Base-by-base conservation (phyloP, 495 filamentous ascomycete genomes). In the Annulohypoxylon stygium region DNA sequence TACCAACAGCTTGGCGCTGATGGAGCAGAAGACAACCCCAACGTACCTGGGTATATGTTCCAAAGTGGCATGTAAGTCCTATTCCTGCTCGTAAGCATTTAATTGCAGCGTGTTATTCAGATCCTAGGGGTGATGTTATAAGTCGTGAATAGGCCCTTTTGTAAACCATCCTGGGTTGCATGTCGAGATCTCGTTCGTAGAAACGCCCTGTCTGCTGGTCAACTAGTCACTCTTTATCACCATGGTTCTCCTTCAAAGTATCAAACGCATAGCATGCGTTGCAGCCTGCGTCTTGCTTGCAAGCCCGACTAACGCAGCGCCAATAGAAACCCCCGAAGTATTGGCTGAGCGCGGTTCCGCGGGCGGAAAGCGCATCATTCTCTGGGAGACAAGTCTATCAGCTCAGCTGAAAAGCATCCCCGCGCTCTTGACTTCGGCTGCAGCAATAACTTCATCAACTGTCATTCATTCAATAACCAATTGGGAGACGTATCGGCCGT, bases 401-500 rank as follows among this genome's bases (percentile, higher is more conserved):
- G 20, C 16, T 9, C 1, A 70, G 41, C 25, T 59, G 1, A 34
- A 33, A 6, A 60, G 25, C 18, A 59, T 60, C 43, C 53, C 67
- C 2, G 53, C 33, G 4, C 26, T 70, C 4, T 77, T 53, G 82
- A 80, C 61, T 75, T 74, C 57, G 54, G 71, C 65, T 61, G 78
- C 36, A 1, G 48, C 9, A 67, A 64, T 37, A 33, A 66, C 34
- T 34, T 76, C n/a, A 76, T 83, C 36, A 72, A 75, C 75, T 1
- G 75, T 77, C 47, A 61, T 83, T 26, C 50, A 51, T 30, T 81
- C 81, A 47, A 64, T 79, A 66, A 65, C 71, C 25, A 85, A 83
- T 64, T 85, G 81, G 83, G 81, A 84, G 55, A 75, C 82, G 33
- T 83, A 81, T 79, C 43, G 65, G 1, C 82, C 83, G 4, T 68